These are phyloP conservation scores for Excoecaria cochinchinensis DNA, from an alignment of 345 rosid genomes.

Conservation along the genomic window DNA sequence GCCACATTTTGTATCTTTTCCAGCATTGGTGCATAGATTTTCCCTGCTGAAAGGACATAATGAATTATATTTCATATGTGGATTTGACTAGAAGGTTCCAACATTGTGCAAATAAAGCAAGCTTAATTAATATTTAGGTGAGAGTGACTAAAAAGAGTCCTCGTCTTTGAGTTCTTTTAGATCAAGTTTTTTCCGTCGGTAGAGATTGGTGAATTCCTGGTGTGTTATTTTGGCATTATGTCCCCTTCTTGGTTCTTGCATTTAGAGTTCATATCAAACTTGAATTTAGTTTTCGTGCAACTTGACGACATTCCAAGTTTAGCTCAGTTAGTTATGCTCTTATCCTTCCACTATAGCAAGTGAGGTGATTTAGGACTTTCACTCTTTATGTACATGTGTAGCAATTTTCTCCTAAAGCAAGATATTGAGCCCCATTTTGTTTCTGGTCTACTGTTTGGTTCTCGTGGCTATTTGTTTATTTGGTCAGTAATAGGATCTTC, in stretches of 20 bases:
- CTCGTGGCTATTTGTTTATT: neutral
- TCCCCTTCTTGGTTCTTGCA: neutral
- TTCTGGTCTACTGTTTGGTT: neutral
- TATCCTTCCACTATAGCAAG: neutral
- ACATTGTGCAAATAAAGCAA: neutral
- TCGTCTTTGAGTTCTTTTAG: neutral
- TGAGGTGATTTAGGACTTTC: neutral
- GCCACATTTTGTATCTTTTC: neutral
- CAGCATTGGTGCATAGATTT: neutral
- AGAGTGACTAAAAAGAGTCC: neutral
- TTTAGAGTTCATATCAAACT: neutral
- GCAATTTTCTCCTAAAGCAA: neutral
- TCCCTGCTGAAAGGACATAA: neutral
- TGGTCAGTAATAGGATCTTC: neutral
- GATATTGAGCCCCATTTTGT: neutral
- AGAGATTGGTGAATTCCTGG: conserved; percentile 6
- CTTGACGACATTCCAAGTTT: neutral
- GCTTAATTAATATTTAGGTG: neutral
- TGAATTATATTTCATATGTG: neutral
- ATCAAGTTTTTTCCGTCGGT: neutral
- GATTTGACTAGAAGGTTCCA: neutral
- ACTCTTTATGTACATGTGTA: neutral
- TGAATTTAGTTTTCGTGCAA: neutral
- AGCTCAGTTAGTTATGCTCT: neutral
- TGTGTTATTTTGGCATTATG: neutral